Evolutionary conservation across 164 flowering plant species (phyloP), one percentile per base, ranked within the genome.

Genomic region (Vitis riparia): DNA sequence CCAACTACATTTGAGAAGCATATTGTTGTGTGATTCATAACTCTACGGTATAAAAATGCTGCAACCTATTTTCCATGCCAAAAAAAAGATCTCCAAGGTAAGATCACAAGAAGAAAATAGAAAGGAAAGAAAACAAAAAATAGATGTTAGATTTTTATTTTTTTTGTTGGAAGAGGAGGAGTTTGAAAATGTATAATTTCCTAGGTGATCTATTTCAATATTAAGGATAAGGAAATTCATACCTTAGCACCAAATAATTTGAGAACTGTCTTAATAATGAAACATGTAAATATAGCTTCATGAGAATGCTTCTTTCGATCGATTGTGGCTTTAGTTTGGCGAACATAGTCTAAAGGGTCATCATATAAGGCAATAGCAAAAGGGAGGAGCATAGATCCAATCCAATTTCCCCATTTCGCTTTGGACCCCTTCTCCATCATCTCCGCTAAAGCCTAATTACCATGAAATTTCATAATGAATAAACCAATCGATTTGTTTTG

Each of bases 1-100:
- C 97, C 94, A 51, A 80, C 73, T 49, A 91, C 65, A 55, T 80
- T 91, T 8, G 97, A 85, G 71, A 88, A 84, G 44, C 83, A 56
- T 76, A 87, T n/a, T 1, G 94, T 89, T 0, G 87, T 76, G 68
- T 82, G 72, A 11, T 61, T 59, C 14, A 82, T 16, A 56, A 80
- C 15, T 61, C 58, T 79, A 59, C 71, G 74, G 11, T 73, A 48
- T n/a, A 85, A 1, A 15, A 65, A 71, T 11, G 81, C 79, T 16
- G 85, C 79, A 11, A 58, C 71, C 82, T 82, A 78, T 59, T 32
- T 37, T 0, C 7, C 29, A 15, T 3, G 44, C 44, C 5, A 37
- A 37, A 37, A 37, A 23, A 37, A 37, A 5, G 44, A 23, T 23
- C 27, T 23, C 27, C 27, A 23, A 23, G 5, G 5, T 37, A 37